phyloP scores from a whole-genome alignment of 2,329 filamentous ascomycete species.

The Passalora sequoiae region DNA sequence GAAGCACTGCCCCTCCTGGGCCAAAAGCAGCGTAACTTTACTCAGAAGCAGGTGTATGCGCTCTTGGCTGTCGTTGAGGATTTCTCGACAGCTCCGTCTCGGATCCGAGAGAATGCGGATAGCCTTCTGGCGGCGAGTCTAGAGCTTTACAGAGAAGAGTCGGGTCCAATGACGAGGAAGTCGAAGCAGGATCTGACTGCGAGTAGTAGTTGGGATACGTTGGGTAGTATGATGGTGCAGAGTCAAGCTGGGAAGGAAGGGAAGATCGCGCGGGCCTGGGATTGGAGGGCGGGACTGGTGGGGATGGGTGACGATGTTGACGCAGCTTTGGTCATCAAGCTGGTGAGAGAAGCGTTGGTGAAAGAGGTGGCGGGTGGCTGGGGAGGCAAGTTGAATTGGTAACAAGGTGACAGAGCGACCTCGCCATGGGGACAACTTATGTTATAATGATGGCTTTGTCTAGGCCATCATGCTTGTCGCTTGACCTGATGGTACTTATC shows the following conservation, averaged over 20 bases:
- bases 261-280: slow-evolving; percentile 18
- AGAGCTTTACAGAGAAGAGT: slow-evolving; percentile 20
- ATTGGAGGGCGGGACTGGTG: slow-evolving; percentile 22
- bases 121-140: slow-evolving; percentile 25
- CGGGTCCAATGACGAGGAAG: slow-evolving; percentile 17
- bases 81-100: slow-evolving; percentile 23
- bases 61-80: slow-evolving; percentile 29
- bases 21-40: slow-evolving; percentile 39
- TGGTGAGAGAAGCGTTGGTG: slow-evolving; percentile 20
- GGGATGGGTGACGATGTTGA: slow-evolving; percentile 15
- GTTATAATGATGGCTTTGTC: no score
- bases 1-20: slow-evolving; percentile 76
- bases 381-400: slow-evolving; percentile 20
- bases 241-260: slow-evolving; percentile 13
- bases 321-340: slow-evolving; percentile 12
- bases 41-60: slow-evolving; percentile 25
- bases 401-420: no score
- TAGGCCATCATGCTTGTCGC: no score
- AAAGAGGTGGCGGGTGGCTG: slow-evolving; percentile 21
- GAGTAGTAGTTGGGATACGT: slow-evolving; percentile 30
- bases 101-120: slow-evolving; percentile 29
- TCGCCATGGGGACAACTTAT: no score
- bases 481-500: no score
- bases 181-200: slow-evolving; percentile 22
- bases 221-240: slow-evolving; percentile 20